Evolutionary conservation across 768 basidiomycete species (phyloP).

Genomic region (Leccinum truebloodii): DNA sequence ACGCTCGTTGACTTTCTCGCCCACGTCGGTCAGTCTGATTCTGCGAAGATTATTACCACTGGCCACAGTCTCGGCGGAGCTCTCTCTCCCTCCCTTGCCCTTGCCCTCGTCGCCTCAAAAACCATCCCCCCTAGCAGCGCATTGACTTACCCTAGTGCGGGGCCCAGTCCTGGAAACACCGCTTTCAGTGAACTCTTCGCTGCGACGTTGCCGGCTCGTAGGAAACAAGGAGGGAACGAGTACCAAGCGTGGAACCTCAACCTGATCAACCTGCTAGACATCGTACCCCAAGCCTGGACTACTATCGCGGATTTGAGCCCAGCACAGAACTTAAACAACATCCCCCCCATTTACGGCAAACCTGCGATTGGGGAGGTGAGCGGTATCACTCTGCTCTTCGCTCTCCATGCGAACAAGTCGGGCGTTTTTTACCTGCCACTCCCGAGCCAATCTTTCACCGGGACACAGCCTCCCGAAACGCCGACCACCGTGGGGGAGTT

Average conservation of each 20-base stretch:
- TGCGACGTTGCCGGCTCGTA: not conserved
- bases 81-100: constrained; percentile 13
- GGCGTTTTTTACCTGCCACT: not conserved
- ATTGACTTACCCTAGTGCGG: constrained; percentile 11
- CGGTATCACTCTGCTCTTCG: not conserved
- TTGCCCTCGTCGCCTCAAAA: not conserved
- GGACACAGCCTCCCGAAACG: not conserved
- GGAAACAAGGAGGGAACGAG: not conserved
- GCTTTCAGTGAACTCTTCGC: constrained; percentile 4
- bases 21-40: not conserved
- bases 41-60: constrained; percentile 9
- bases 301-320: not conserved
- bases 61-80: constrained; percentile 16
- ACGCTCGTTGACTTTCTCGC: constrained; percentile 8
- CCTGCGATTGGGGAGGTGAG: not conserved
- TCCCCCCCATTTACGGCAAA: constrained; percentile 1
- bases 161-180: constrained; percentile 14
- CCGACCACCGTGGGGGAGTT: not conserved
- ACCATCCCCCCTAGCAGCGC: not conserved
- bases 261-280: constrained; percentile 12
- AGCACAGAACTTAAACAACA: constrained; percentile 4
- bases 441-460: not conserved
- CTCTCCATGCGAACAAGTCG: not conserved
- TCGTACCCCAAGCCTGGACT: constrained; percentile 19
- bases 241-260: constrained; percentile 18